Percentiles rank a stretch among this genome's conserved stretches.
Evolutionary conservation across 2,329 filamentous ascomycete species (phyloP).

Genomic region (Cryoendolithus antarcticus): DNA sequence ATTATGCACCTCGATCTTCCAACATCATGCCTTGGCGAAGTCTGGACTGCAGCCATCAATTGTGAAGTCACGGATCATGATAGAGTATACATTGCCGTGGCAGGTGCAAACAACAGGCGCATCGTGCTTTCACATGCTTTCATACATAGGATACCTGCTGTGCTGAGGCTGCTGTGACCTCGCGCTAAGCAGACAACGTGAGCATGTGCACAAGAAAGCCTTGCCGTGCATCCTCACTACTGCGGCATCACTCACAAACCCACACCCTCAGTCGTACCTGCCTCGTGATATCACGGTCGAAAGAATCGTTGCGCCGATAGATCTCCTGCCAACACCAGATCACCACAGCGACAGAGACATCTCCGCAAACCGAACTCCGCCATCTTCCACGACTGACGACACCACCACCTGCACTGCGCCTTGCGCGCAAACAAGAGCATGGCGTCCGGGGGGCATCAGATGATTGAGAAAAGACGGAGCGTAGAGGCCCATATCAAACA

Average conservation of each 20-base stretch:
- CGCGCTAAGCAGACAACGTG: too few species aligned
- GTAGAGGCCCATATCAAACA: conserved; percentile 30
- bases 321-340: background rate
- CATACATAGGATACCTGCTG: too few species aligned
- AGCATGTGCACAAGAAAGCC: too few species aligned
- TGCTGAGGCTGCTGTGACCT: too few species aligned
- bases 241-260: background rate
- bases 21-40: too few species aligned
- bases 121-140: too few species aligned
- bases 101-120: too few species aligned
- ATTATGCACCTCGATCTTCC: too few species aligned
- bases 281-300: background rate
- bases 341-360: background rate
- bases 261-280: background rate
- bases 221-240: too few species aligned
- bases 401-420: background rate
- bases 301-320: background rate
- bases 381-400: background rate
- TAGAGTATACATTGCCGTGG: too few species aligned
- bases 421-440: conserved; percentile 8
- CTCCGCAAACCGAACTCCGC: background rate
- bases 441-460: conserved; percentile 23
- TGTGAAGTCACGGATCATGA: too few species aligned
- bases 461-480: conserved; percentile 26
- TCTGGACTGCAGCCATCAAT: too few species aligned